Evolutionary conservation across 2,329 filamentous ascomycete species (phyloP).

Genomic region (Neonectria sp.): DNA sequence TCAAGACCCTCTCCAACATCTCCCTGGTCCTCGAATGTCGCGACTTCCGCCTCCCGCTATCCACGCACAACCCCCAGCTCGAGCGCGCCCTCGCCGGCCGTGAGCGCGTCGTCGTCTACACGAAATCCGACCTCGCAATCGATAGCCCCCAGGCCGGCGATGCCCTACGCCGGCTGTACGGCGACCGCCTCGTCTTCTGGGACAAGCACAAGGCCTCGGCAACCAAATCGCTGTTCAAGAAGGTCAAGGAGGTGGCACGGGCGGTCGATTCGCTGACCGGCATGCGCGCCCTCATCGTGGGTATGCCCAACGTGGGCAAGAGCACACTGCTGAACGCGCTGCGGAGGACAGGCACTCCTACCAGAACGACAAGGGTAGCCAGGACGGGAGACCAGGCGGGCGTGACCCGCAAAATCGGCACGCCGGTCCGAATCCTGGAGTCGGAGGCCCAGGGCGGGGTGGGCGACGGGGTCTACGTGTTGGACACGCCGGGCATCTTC

Average conservation of each 20-base stretch:
- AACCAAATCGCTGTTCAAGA: slow-evolving; percentile 57
- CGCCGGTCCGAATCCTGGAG: slow-evolving; percentile 81
- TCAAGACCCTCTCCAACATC: slow-evolving; percentile 87
- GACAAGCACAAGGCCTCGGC: slow-evolving; percentile 52
- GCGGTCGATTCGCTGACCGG: slow-evolving; percentile 76
- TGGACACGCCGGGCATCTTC: slow-evolving; percentile 97
- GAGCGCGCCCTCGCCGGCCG: slow-evolving; percentile 82
- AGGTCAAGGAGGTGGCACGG: slow-evolving; percentile 52
- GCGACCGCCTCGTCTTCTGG: slow-evolving; percentile 61
- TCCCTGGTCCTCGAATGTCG: slow-evolving; percentile 95
- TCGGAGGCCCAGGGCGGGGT: slow-evolving; percentile 58
- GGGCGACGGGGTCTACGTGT: slow-evolving; percentile 80
- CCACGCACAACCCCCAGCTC: slow-evolving; percentile 91
- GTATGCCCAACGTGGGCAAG: slow-evolving; percentile 98
- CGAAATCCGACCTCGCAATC: slow-evolving; percentile 83
- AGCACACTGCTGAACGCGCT: slow-evolving; percentile 93
- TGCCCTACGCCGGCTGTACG: slow-evolving; percentile 53
- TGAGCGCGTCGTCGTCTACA: slow-evolving; percentile 88
- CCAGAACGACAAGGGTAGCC: slow-evolving; percentile 75
- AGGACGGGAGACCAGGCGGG: slow-evolving; percentile 90
- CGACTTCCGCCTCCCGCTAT: slow-evolving; percentile 91
- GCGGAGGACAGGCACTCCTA: slow-evolving; percentile 73
- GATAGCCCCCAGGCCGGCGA: slow-evolving; percentile 50
- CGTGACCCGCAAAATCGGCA: slow-evolving; percentile 87
- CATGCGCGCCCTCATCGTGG: slow-evolving; percentile 88